phyloP scores from a whole-genome alignment of 2,329 filamentous ascomycete genomes.

The Ascochyta rabiei region DNA sequence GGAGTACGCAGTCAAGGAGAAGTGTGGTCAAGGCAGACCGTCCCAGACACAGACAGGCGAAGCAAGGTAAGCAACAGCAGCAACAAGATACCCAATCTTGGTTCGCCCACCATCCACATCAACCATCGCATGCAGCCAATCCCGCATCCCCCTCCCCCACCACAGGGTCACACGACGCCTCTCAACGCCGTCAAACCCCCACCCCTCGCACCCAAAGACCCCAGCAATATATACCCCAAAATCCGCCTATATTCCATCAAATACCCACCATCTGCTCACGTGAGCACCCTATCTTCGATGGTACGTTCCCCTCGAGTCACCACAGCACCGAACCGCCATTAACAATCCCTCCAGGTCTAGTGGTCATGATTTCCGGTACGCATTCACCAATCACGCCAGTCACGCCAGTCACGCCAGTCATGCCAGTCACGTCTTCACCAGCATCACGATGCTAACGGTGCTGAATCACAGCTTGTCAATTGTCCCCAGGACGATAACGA shows the following conservation, averaged over 20 bases:
- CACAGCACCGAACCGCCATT: too few species aligned
- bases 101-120: not conserved
- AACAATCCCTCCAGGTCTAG: constrained; percentile 38
- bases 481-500: constrained; percentile 5
- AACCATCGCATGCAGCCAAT: not conserved
- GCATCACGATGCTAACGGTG: too few species aligned
- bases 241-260: not conserved
- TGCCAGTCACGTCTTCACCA: too few species aligned
- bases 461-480: constrained; percentile 36
- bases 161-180: not conserved
- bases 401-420: too few species aligned
- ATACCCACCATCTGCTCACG: constrained; percentile 8
- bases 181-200: too few species aligned
- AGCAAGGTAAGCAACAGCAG: not conserved
- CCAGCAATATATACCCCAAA: not conserved
- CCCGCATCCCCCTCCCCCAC: not conserved
- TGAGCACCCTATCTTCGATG: constrained; percentile 11
- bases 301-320: too few species aligned
- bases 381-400: too few species aligned
- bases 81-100: not conserved
- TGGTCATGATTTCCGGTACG: constrained; percentile 43
- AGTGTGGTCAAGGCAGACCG: too few species aligned
- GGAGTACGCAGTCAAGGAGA: too few species aligned
- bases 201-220: too few species aligned
- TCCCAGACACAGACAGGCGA: too few species aligned